These are phyloP conservation scores for Trifolium repens DNA, from an alignment of 306 rosid species.

Conservation along the genomic window DNA sequence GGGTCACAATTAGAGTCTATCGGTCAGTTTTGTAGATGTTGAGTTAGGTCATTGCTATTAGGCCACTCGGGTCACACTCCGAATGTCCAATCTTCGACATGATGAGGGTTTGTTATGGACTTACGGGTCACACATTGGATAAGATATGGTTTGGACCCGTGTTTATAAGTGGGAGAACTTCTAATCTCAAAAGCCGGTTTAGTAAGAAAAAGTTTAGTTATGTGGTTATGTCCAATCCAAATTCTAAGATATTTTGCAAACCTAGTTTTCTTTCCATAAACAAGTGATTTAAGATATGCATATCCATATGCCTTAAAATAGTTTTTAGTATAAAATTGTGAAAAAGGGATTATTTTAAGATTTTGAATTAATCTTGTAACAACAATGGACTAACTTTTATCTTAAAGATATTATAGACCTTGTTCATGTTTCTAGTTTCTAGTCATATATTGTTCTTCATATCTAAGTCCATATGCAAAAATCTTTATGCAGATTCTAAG, in stretches of 20 bases:
- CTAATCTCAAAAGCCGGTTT: not conserved
- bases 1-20: not conserved
- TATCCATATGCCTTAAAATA: not conserved
- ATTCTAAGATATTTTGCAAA: not conserved
- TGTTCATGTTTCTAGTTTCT: not conserved
- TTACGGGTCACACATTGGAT: not conserved
- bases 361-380: not conserved
- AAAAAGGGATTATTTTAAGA: too few relatives aligned
- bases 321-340: too few relatives aligned
- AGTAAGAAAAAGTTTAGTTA: not conserved
- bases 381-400: not conserved
- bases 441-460: not conserved
- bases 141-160: not conserved
- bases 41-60: too few relatives aligned
- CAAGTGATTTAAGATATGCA: not conserved
- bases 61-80: not conserved
- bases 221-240: not conserved
- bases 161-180: too few relatives aligned
- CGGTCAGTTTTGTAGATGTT: too few relatives aligned
- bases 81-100: not conserved
- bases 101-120: too few relatives aligned
- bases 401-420: not conserved
- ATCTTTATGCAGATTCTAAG: conserved; percentile 36
- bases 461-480: not conserved
- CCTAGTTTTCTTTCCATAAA: not conserved